A percentile compares a stretch with the other conserved stretches of the same genome.
Conservation (phyloP, 129 eudicot species). For the Helianthus tuberosus region DNA sequence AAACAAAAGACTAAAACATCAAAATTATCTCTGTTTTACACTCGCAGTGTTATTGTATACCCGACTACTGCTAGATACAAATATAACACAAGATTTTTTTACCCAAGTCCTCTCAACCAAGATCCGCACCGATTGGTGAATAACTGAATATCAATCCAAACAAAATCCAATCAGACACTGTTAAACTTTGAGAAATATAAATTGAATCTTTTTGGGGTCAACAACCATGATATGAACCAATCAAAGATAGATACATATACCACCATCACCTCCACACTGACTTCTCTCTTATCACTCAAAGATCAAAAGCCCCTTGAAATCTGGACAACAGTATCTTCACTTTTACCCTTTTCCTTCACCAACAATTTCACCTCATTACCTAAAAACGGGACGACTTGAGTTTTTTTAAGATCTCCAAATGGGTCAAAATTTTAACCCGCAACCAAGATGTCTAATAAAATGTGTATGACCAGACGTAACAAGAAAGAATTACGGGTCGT, state of each 20-base stretch:
- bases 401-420: too few species aligned
- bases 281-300: conserved; percentile 32
- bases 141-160: too few species aligned
- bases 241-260: conserved; percentile 32
- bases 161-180: background rate
- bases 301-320: conserved; percentile 38
- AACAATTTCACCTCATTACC: too few species aligned
- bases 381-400: too few species aligned
- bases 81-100: too few species aligned
- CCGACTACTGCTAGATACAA: too few species aligned
- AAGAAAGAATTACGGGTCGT: background rate
- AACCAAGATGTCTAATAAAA: background rate
- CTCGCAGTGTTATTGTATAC: too few species aligned
- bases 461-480: too few species aligned
- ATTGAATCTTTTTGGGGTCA: conserved; percentile 36
- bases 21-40: too few species aligned
- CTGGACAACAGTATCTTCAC: conserved; percentile 30
- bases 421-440: background rate
- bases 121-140: too few species aligned
- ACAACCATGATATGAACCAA: conserved; percentile 17
- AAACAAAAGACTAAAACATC: too few species aligned
- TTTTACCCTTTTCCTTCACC: conserved; percentile 17
- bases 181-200: conserved; percentile 34
- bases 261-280: conserved; percentile 18
- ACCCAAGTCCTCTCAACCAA: too few species aligned